These are phyloP conservation scores for Schizosaccharomyces octosporus DNA, from an alignment of 805 yeast genomes.

Conservation along the genomic window DNA sequence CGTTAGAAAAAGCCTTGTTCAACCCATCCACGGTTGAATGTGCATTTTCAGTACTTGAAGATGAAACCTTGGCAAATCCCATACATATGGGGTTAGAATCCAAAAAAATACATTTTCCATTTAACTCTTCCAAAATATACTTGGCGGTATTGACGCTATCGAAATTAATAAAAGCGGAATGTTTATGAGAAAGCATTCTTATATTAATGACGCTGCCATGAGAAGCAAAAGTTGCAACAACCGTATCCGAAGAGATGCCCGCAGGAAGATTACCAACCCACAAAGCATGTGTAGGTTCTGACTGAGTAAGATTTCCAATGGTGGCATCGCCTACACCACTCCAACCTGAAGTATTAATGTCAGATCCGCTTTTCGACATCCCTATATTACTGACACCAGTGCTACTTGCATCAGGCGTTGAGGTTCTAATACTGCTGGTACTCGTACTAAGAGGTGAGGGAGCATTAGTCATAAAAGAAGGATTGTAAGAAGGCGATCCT, in stretches of 20 bases:
- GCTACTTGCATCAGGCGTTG: neutral
- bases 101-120: conserved; percentile 60
- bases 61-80: conserved; percentile 52
- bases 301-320: neutral
- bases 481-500: neutral
- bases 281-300: conserved; percentile 42
- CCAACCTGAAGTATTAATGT: neutral
- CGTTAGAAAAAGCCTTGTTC: neutral
- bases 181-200: conserved; percentile 25
- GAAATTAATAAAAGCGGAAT: conserved; percentile 46
- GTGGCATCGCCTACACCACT: neutral
- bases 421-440: neutral
- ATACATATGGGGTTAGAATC: conserved; percentile 49
- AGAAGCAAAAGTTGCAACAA: conserved; percentile 33
- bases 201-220: conserved; percentile 41
- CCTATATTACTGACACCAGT: neutral
- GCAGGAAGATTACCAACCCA: conserved; percentile 62
- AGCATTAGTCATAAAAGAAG: neutral
- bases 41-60: neutral
- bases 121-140: conserved; percentile 53
- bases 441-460: neutral
- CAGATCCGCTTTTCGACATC: neutral
- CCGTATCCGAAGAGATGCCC: conserved; percentile 25
- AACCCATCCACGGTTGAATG: neutral
- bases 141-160: conserved; percentile 49